Percentiles rank a stretch among this genome's conserved stretches.
Evolutionary conservation across 2,329 filamentous ascomycete genomes (phyloP).

Genomic region (Metarhizium anisopliae): DNA sequence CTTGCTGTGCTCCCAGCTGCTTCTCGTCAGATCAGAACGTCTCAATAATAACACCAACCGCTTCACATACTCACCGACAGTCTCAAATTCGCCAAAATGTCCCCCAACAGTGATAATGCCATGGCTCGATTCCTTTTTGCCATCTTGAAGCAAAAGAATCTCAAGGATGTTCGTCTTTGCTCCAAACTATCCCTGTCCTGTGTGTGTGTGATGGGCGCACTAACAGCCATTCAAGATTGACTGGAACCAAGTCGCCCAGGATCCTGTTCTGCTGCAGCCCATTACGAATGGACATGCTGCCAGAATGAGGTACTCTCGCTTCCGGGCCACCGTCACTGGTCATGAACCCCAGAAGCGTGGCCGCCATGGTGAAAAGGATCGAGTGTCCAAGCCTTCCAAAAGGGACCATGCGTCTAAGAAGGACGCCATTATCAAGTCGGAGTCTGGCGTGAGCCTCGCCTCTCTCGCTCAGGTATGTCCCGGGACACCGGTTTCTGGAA

Average conservation of each 20-base stretch:
- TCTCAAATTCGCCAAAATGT: conserved; percentile 28
- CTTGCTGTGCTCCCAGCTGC: not conserved
- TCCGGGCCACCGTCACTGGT: conserved; percentile 37
- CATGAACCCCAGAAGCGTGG: conserved; percentile 39
- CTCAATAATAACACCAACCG: not conserved
- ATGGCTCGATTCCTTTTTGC: conserved; percentile 52
- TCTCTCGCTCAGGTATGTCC: conserved; percentile 20
- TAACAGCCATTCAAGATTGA: conserved; percentile 36
- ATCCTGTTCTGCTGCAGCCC: conserved; percentile 42
- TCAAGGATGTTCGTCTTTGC: conserved; percentile 45
- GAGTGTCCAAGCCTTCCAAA: conserved; percentile 35
- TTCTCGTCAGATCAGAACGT: not conserved
- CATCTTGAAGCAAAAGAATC: conserved; percentile 49
- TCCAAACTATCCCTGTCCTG: not conserved
- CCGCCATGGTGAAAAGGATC: conserved; percentile 31
- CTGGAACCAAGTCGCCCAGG: conserved; percentile 47
- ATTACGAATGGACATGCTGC: conserved; percentile 54
- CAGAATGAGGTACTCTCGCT: conserved; percentile 50
- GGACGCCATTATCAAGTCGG: conserved; percentile 30
- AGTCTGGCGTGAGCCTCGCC: conserved; percentile 21
- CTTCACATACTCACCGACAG: not conserved
- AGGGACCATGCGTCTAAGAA: conserved; percentile 24
- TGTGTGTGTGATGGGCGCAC: not conserved
- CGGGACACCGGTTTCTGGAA: conserved; percentile 29
- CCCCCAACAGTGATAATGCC: conserved; percentile 45